phyloP scores from a whole-genome alignment of 345 rosid genomes.

The Reutealis trisperma region DNA sequence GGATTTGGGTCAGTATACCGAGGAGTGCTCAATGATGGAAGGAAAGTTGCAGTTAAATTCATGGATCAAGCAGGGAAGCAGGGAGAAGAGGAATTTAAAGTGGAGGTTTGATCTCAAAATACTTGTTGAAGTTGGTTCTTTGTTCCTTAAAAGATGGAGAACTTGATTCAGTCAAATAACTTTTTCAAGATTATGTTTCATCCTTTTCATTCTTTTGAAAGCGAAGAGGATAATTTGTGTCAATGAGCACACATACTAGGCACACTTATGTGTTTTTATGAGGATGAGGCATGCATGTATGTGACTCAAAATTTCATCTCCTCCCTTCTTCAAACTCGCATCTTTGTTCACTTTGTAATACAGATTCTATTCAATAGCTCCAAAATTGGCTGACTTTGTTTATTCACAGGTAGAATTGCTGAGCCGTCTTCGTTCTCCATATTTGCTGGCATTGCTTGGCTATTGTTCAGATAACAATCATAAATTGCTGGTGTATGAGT shows the following conservation, averaged over 20 bases:
- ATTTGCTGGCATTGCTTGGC: conserved; percentile 36
- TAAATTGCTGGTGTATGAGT: conserved; percentile 32
- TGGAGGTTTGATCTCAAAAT: conserved; percentile 57
- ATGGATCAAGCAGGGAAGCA: conserved; percentile 78
- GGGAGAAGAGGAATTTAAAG: conserved; percentile 87
- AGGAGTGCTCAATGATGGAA: conserved; percentile 34
- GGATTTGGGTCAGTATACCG: conserved; percentile 34
- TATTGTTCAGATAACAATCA: conserved; percentile 27
- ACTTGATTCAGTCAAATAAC: neutral
- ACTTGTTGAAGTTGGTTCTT: neutral
- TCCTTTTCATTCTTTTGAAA: neutral
- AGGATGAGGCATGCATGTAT: neutral
- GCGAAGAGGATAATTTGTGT: neutral
- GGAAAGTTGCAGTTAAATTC: conserved; percentile 34
- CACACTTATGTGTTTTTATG: neutral
- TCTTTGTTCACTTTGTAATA: neutral
- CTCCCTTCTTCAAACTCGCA: neutral
- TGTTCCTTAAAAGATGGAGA: neutral
- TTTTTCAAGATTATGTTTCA: neutral
- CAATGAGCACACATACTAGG: neutral
- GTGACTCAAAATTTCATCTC: neutral
- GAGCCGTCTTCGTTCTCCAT: conserved; percentile 43
- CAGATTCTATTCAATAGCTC: neutral
- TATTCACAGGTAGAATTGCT: conserved; percentile 69
- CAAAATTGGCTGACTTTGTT: neutral